Percentiles rank a stretch among this genome's conserved stretches.
Conservation (phyloP, 2,329 filamentous ascomycete species). For the Bipolaris cookei region DNA sequence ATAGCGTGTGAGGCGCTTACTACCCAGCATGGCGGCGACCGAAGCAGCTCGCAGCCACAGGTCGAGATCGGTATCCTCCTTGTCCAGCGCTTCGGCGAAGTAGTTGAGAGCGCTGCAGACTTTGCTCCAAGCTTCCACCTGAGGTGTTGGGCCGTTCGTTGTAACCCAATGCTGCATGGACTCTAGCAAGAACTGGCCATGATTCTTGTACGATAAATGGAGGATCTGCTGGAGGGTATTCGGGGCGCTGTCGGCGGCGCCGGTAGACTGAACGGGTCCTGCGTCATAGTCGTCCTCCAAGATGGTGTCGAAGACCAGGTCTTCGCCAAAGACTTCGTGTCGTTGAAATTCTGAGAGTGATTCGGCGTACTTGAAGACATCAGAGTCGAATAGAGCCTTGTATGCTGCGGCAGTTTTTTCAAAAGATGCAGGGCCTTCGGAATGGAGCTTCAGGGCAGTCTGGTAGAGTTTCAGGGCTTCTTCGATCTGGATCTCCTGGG, state of each 20-base stretch:
- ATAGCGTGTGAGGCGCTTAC: slow-evolving; percentile 64
- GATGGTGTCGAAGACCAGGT: slow-evolving; percentile 51
- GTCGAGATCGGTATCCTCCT: slow-evolving; percentile 69
- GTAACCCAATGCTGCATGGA: slow-evolving; percentile 61
- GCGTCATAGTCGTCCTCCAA: slow-evolving; percentile 49
- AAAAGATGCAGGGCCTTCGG: slow-evolving; percentile 80
- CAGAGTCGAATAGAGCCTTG: slow-evolving; percentile 81
- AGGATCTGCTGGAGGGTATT: slow-evolving; percentile 87
- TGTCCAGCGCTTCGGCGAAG: slow-evolving; percentile 68
- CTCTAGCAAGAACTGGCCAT: slow-evolving; percentile 91
- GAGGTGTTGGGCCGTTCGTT: slow-evolving; percentile 46
- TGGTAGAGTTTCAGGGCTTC: slow-evolving; percentile 96
- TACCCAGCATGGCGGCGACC: slow-evolving; percentile 63
- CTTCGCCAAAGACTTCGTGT: slow-evolving; percentile 61
- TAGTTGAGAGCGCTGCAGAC: slow-evolving; percentile 52
- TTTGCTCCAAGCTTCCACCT: slow-evolving; percentile 34
- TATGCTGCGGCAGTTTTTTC: slow-evolving; percentile 82
- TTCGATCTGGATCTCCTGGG: slow-evolving; percentile 95
- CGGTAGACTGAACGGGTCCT: slow-evolving; percentile 56
- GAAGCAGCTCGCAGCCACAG: slow-evolving; percentile 67
- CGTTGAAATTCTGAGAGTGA: slow-evolving; percentile 83
- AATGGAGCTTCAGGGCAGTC: slow-evolving; percentile 85
- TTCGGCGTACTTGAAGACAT: slow-evolving; percentile 92
- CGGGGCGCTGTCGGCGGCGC: slow-evolving; percentile 73
- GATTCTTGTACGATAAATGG: slow-evolving; percentile 93